phyloP scores from a whole-genome alignment of 768 basidiomycete species.

The Suillus weaverae region DNA sequence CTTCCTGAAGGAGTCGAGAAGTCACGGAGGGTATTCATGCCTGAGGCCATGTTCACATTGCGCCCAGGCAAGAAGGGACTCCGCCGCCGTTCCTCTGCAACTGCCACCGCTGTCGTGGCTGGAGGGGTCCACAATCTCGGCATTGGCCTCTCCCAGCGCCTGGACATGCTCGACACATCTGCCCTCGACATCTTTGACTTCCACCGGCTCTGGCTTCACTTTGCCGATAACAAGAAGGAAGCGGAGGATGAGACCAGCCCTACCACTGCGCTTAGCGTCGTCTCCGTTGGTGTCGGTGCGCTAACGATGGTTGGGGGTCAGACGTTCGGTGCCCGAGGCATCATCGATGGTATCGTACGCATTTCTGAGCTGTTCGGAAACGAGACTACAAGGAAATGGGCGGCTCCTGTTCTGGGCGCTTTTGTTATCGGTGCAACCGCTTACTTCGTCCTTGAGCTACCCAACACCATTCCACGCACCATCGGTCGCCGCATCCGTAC shows the following conservation, averaged over 20 bases:
- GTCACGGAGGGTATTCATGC: slow-evolving; percentile 82
- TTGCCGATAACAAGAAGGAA: slow-evolving; percentile 48
- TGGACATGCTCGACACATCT: slow-evolving; percentile 77
- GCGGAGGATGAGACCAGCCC: slow-evolving; percentile 39
- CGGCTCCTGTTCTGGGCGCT: slow-evolving; percentile 80
- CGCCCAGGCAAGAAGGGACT: slow-evolving; percentile 42
- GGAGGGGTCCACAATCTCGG: slow-evolving; percentile 81
- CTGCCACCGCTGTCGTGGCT: slow-evolving; percentile 59
- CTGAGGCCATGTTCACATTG: slow-evolving; percentile 94
- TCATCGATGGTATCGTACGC: slow-evolving; percentile 78
- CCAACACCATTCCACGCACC: slow-evolving; percentile 83
- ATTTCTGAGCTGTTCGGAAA: slow-evolving; percentile 79
- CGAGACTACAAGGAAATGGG: slow-evolving; percentile 82
- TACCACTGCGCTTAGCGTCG: slow-evolving; percentile 66
- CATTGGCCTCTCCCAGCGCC: slow-evolving; percentile 74
- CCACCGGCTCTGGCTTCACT: slow-evolving; percentile 72
- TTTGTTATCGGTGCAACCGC: slow-evolving; percentile 68
- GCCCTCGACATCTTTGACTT: slow-evolving; percentile 86
- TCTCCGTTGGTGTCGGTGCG: slow-evolving; percentile 80
- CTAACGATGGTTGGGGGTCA: slow-evolving; percentile 89
- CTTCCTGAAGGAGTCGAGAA: slow-evolving; percentile 83
- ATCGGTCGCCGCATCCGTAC: slow-evolving; percentile 82
- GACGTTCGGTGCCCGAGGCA: slow-evolving; percentile 67
- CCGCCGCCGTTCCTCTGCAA: slow-evolving; percentile 36
- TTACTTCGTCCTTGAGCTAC: slow-evolving; percentile 87